These are phyloP conservation scores for Huntiella abstrusa DNA, from an alignment of 2,329 filamentous ascomycete genomes.

Conservation along the genomic window DNA sequence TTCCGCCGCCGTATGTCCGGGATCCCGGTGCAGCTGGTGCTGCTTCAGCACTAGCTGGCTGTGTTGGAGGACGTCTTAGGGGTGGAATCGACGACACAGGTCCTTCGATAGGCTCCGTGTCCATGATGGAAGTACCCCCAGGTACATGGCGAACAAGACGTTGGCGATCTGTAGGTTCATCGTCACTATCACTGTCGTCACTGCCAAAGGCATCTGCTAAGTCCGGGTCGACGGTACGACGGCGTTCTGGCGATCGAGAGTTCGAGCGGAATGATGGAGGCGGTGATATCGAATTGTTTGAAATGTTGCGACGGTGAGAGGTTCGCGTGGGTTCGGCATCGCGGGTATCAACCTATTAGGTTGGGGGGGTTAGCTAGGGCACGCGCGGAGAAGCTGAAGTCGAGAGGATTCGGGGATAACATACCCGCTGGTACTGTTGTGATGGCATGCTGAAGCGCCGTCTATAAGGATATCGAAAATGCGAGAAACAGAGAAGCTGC, in stretches of 20 bases:
- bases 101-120: constrained; percentile 7
- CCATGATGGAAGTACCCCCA: constrained; percentile 9
- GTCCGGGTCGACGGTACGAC: constrained; percentile 46
- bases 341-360: constrained; percentile 31
- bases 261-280: constrained; percentile 80
- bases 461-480: neutral
- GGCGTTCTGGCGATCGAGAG: constrained; percentile 37
- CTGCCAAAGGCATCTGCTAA: constrained; percentile 85
- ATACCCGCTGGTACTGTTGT: constrained; percentile 10
- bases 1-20: constrained; percentile 47
- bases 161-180: constrained; percentile 65
- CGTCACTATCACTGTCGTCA: constrained; percentile 29
- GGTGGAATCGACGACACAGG: constrained; percentile 12
- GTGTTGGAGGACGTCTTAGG: neutral
- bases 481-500: neutral
- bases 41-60: neutral
- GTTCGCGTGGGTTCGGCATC: constrained; percentile 26
- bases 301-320: constrained; percentile 20
- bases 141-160: constrained; percentile 50
- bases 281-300: constrained; percentile 33
- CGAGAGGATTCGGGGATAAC: neutral
- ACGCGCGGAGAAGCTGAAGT: neutral
- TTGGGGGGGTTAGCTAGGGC: neutral
- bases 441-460: constrained; percentile 1
- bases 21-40: neutral